These are phyloP conservation scores for Melastoma malabathricum DNA, from an alignment of 345 rosid species.

Conservation along the genomic window DNA sequence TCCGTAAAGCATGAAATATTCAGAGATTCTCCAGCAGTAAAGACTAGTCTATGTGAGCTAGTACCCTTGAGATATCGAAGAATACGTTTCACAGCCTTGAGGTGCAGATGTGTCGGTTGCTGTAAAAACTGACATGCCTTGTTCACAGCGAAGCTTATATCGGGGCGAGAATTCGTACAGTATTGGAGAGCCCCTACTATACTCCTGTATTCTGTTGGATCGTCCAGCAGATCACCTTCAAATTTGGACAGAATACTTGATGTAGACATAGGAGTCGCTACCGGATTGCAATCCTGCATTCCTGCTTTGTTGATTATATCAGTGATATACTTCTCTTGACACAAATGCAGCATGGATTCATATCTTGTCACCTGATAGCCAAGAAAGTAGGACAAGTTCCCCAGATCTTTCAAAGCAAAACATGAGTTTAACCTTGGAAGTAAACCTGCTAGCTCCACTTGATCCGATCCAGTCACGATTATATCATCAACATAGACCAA, in stretches of 20 bases:
- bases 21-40: neutral
- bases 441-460: no score
- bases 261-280: no score
- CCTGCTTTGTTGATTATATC: neutral
- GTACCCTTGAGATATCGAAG: neutral
- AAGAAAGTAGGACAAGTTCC: neutral
- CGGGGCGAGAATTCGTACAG: neutral
- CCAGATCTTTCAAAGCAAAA: neutral
- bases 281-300: no score
- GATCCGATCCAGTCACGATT: neutral
- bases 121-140: neutral
- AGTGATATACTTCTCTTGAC: neutral
- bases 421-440: neutral
- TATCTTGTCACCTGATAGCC: neutral
- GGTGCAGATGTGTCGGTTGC: neutral
- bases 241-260: no score
- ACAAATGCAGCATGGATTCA: neutral
- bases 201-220: no score
- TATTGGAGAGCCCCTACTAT: neutral
- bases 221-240: no score
- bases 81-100: neutral
- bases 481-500: slow-evolving; percentile 1
- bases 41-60: neutral
- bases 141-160: neutral
- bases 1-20: neutral